Base-by-base conservation (phyloP, 805 yeast species). In the Scheffersomyces lignosus region DNA sequence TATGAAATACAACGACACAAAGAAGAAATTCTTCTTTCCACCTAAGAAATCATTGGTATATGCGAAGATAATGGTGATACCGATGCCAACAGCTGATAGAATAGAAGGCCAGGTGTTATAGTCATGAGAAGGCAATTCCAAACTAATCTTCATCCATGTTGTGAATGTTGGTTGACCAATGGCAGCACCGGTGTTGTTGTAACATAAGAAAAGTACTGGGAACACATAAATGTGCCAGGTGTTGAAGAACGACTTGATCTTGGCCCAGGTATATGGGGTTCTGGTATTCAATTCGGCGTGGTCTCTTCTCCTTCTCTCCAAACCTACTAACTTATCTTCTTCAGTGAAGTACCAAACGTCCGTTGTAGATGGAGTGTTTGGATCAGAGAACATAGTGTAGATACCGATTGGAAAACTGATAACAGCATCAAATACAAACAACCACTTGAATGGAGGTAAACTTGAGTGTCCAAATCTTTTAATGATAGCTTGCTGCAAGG, bases 201-300 rank as follows among this genome's bases (percentile, higher is more conserved):
- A 66, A 7, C 64, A 58, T 43, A 64, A 55, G 40, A 65, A 65
- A 23, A 66, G 26, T 2, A 62, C 36, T 4, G 77, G 77, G 47
- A 73, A 72, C 13, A 70, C 66, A 30, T 49, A 66, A 15, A 69
- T 56, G 52, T 74, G 79, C 80, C 80, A 74, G 4, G 77, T 69
- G 38, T 45, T 58, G 56, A 73, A 72, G 44, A 66, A 68, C 1
- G 63, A 35, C 41, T 64, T 70, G 41, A 73, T 58, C 40, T 66
- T 70, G 4, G 38, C 32, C 60, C 60, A 51, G 2, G 77, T 65
- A 47, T 71, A 72, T 17, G 58, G 63, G 23, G 60, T 62, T 49
- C 69, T 52, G 4, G 64, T 60, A 36, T 70, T 71, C 44, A 70
- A 57, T 43, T 62, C 72, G 12, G 73, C 72, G 1, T 60, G 58